Evolutionary conservation across 495 filamentous ascomycete species (phyloP), one percentile per base, ranked within the genome.

Genomic region (Aspergillus baeticus): DNA sequence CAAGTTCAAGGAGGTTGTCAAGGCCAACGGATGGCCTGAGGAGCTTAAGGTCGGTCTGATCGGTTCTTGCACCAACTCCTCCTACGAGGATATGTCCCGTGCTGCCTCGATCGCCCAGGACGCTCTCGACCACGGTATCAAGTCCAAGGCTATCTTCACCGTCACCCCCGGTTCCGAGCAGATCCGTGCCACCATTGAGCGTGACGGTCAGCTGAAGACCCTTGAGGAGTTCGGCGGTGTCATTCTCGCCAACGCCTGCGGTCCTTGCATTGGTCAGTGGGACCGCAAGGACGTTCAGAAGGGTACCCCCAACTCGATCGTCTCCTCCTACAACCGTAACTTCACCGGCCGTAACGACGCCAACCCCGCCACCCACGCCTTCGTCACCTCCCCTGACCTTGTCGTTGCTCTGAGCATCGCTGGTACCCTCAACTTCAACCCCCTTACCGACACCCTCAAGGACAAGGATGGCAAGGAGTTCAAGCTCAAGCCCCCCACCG

Each of bases 291-390:
- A 98, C 61, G 90, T 97, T 35, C 90, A 92, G 83, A 98, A 98
- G 86, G 95, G 95, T 61, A 90, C 92, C 69, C 77, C 91, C 62
- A 98, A 98, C 84, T 93, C 91, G 15, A 96, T 96, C 74, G 82
- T 96, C 70, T 95, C 90, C 33, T 96, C 91, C 38, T 94, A 96
- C 84, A 96, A 96, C 85, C 91, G 94, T 77, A 99, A 99, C 85
- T 99, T 99, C 81, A 98, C 93, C 64, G 94, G 94, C 62, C 92
- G 94, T 76, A 98, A 98, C 77, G 94, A 98, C 66, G 94, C 93
- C 64, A 99, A 99, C 83, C 95, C 94, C 38, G 92, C 94, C 46
- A 99, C 94, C 57, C 94, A 98, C 80, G 88, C 93, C 58, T 99
- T 99, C 76, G 95, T 99, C 63, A 87, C 94, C 64, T 98, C 95